Base-by-base conservation (phyloP, 2,329 filamentous ascomycete genomes). In the Mariannaea elegans region DNA sequence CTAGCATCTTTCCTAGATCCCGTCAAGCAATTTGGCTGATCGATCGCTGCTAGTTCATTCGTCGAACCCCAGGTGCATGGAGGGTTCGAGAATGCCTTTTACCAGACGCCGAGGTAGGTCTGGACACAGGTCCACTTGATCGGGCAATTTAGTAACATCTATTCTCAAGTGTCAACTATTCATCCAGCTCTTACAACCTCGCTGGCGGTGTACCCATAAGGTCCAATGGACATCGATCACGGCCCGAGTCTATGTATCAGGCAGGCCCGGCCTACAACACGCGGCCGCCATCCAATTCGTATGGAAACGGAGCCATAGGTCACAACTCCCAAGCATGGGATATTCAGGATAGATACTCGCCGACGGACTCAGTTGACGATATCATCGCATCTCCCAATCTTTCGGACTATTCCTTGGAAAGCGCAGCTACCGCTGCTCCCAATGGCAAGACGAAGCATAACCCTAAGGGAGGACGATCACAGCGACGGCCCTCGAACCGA, bases 401-500 rank as follows among this genome's bases (percentile, higher is more conserved):
- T 7, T 87, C 84, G n/a, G 87, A 89, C 65, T 86, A 86, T 68
- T 83, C 82, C 6, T 73, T 85, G 65, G 87, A 89, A 51, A 81
- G 78, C 49, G 77, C 78, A 44, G 75, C 76, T 41, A 68, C 76
- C 55, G 70, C 76, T 32, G 74, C 77, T 31, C 73, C 77, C 3
- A 77, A 76, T 63, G 66, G 62, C 36, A 83, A 82, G 66, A 74
- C 76, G 59, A 85, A 83, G 68, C 72, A 74, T 39, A 76, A 75
- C 47, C 77, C 79, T 49, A 85, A 85, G 44, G 51, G 44, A 70
- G 75, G 77, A 50, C 80, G 82, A 38, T 78, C 84, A 14, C 89
- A 91, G 72, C 84, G 90, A 68, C 85, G 90, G 27, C 87, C 91
- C 23, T 92, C 90, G 39, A 94, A 94, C 78, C 85, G 92, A 61